Percentiles rank a stretch among this genome's conserved stretches.
Conservation (phyloP, 768 basidiomycete species). For the Brasilioporus rufonigricans region DNA sequence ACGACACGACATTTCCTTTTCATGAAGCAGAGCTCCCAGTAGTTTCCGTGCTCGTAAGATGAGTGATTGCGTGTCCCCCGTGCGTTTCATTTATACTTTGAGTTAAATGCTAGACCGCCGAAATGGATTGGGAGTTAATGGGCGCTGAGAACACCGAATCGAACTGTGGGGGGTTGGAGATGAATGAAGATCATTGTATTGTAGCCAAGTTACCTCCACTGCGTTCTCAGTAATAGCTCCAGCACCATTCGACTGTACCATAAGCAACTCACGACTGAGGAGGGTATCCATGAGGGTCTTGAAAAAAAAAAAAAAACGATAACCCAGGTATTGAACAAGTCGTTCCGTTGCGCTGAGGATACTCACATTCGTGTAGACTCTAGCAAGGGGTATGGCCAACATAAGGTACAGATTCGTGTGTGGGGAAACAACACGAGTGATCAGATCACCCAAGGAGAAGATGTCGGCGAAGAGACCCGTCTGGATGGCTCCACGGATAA, state of each 20-base stretch:
- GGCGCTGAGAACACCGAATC: not conserved
- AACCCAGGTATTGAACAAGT: too few species aligned
- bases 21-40: too few species aligned
- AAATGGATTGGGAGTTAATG: not conserved
- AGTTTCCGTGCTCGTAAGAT: too few species aligned
- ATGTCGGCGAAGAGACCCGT: too few species aligned
- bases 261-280: not conserved
- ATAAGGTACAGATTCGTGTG: not conserved
- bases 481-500: not conserved
- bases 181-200: not conserved
- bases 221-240: not conserved
- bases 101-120: too few species aligned
- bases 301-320: too few species aligned
- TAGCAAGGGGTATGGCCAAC: not conserved
- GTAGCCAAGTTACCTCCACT: too few species aligned
- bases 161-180: not conserved
- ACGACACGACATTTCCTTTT: too few species aligned
- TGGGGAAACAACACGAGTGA: not conserved
- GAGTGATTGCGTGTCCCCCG: too few species aligned
- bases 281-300: not conserved
- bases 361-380: too few species aligned
- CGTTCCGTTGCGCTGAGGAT: not conserved
- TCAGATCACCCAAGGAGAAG: too few species aligned
- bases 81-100: too few species aligned
- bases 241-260: not conserved